Conservation (phyloP, 2,329 filamentous ascomycete species). For the Fusarium nygamai region DNA sequence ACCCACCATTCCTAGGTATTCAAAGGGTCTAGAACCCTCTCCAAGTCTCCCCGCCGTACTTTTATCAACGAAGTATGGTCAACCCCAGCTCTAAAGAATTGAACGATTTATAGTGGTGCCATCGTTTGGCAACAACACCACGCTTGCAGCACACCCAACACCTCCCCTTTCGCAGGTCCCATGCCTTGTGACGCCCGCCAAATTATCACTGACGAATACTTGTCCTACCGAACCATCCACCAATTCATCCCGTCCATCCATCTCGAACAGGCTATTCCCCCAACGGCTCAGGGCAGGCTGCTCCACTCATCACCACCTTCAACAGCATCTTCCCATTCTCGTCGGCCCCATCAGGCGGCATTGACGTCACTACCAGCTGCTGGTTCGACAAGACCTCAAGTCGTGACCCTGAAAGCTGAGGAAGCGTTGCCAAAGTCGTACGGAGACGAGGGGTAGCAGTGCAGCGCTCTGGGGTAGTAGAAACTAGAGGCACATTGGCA, state of each 20-base stretch:
- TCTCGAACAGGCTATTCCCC: slow-evolving; percentile 9
- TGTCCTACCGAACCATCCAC: slow-evolving; percentile 16
- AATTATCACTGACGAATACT: slow-evolving; percentile 17
- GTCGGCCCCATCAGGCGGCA: slow-evolving; percentile 40
- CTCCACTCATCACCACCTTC: slow-evolving; percentile 24
- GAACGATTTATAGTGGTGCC: slow-evolving; percentile 31
- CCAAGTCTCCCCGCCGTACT: slow-evolving; percentile 1
- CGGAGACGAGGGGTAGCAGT: slow-evolving; percentile 20
- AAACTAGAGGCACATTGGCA: slow-evolving; percentile 22
- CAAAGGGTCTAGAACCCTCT: slow-evolving; percentile 34
- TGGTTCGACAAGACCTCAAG: slow-evolving; percentile 16
- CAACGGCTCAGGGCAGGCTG: slow-evolving; percentile 3
- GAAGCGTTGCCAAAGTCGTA: slow-evolving; percentile 15
- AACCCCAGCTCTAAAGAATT: background rate
- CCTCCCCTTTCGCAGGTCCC: slow-evolving; percentile 15
- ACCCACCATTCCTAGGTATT: slow-evolving; percentile 11
- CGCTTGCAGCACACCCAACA: slow-evolving; percentile 25
- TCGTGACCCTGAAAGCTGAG: slow-evolving; percentile 19
- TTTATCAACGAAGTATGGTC: background rate
- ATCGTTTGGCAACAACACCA: slow-evolving; percentile 37
- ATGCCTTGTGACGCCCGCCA: slow-evolving; percentile 23
- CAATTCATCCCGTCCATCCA: slow-evolving; percentile 21
- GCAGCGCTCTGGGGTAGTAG: slow-evolving; percentile 20
- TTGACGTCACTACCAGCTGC: slow-evolving; percentile 40
- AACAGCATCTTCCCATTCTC: slow-evolving; percentile 22